Evolutionary conservation across 2,329 filamentous ascomycete species (phyloP).

Genomic region (Leptodontidium sp.): DNA sequence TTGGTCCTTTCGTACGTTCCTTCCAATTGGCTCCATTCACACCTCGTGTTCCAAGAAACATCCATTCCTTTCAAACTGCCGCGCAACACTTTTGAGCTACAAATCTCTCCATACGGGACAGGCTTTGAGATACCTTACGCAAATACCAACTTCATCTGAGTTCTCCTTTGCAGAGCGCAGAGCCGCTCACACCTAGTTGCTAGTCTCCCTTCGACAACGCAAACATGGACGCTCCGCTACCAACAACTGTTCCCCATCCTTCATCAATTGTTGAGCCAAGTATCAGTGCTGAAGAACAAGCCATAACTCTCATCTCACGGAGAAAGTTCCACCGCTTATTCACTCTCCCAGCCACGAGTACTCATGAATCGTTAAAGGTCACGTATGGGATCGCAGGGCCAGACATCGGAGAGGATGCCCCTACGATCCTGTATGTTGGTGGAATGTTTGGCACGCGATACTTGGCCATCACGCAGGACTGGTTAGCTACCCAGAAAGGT

Average conservation of each 20-base stretch:
- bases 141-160: neutral
- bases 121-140: neutral
- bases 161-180: neutral
- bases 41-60: neutral
- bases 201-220: neutral
- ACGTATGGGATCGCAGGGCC: conserved; percentile 42
- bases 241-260: conserved; percentile 5
- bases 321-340: conserved; percentile 42
- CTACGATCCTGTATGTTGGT: conserved; percentile 49
- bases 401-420: conserved; percentile 39
- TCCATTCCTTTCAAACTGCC: neutral
- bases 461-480: conserved; percentile 43
- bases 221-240: conserved; percentile 12
- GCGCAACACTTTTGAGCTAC: neutral
- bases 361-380: conserved; percentile 38
- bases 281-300: conserved; percentile 29
- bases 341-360: conserved; percentile 38
- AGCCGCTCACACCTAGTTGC: neutral
- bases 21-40: conserved; percentile 9
- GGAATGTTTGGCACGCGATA: conserved; percentile 52
- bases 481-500: conserved; percentile 44
- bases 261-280: neutral
- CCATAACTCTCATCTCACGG: conserved; percentile 30
- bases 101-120: neutral
- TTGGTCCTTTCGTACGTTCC: conserved; percentile 19